Conservation (phyloP, 1,284 basidiomycete genomes). For the Psilocybe mexicana region DNA sequence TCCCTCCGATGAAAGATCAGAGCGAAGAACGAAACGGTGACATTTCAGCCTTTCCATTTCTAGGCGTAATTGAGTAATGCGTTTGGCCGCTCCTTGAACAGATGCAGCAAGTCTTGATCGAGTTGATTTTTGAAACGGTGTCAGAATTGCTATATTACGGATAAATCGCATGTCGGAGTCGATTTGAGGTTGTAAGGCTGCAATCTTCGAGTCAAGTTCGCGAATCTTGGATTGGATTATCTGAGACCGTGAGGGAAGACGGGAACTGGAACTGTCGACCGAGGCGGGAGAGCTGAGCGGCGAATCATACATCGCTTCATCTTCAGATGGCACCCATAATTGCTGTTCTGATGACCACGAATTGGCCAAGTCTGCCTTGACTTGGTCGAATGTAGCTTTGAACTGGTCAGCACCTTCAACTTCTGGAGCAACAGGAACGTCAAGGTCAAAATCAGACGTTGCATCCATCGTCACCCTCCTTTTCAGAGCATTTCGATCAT, state of each 20-base stretch:
- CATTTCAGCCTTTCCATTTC: conserved; percentile 74
- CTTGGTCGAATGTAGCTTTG: conserved; percentile 82
- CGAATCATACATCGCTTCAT: conserved; percentile 15
- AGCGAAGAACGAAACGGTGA: conserved; percentile 72
- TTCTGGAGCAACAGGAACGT: conserved; percentile 48
- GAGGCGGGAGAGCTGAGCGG: conserved; percentile 17
- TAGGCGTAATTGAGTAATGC: conserved; percentile 68
- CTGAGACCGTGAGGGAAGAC: conserved; percentile 53
- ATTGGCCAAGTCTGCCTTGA: conserved; percentile 78
- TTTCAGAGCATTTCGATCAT: conserved; percentile 26
- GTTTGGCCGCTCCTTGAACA: conserved; percentile 66
- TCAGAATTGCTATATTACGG: conserved; percentile 82
- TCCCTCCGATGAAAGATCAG: conserved; percentile 75
- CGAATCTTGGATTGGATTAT: conserved; percentile 64
- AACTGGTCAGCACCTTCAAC: conserved; percentile 61
- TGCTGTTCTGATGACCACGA: conserved; percentile 16
- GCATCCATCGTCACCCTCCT: conserved; percentile 33
- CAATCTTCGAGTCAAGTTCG: conserved; percentile 63
- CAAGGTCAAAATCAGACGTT: conserved; percentile 37
- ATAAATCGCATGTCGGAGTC: conserved; percentile 72
- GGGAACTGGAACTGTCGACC: conserved; percentile 24
- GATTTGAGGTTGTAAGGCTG: conserved; percentile 61
- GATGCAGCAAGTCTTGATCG: conserved; percentile 71
- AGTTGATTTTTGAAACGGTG: conserved; percentile 85
- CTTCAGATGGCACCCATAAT: conserved; percentile 13